Evolutionary conservation across 2,329 filamentous ascomycete genomes (phyloP).

Genomic region (Microdochium nivale): DNA sequence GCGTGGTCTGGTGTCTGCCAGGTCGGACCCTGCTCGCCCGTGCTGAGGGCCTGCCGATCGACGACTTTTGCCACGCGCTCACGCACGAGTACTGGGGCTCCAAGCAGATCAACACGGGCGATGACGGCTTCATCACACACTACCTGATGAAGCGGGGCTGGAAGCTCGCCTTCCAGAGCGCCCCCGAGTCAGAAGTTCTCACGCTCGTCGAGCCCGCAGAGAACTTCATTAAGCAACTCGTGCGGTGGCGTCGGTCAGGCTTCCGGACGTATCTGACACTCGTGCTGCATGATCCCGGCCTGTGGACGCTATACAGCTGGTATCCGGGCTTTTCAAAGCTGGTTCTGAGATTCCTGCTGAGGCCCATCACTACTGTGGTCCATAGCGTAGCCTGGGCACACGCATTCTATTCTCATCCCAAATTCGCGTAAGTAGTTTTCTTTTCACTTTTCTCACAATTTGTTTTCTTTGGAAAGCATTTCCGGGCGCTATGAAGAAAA

Average conservation of each 20-base stretch:
- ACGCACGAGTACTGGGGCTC: conserved; percentile 13
- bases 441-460: background rate
- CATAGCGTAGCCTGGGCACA: background rate
- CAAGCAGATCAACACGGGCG: conserved; percentile 12
- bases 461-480: too few relatives aligned
- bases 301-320: background rate
- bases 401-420: background rate
- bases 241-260: conserved; percentile 14
- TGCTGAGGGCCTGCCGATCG: conserved; percentile 10
- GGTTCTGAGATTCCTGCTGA: conserved; percentile 11
- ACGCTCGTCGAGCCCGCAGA: conserved; percentile 11
- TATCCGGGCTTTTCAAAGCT: conserved; percentile 11
- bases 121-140: conserved; percentile 18
- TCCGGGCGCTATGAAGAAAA: too few relatives aligned
- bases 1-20: conserved; percentile 16
- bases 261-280: conserved; percentile 10
- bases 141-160: conserved; percentile 16
- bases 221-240: conserved; percentile 11
- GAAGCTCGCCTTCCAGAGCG: conserved; percentile 15
- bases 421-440: background rate
- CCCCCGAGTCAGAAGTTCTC: conserved; percentile 10
- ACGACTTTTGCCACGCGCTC: conserved; percentile 13
- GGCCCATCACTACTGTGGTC: background rate
- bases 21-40: conserved; percentile 19
- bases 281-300: conserved; percentile 9